Evolutionary conservation across 352 stramenopile species (phyloP).

Genomic region (Blastocystis sp.): DNA sequence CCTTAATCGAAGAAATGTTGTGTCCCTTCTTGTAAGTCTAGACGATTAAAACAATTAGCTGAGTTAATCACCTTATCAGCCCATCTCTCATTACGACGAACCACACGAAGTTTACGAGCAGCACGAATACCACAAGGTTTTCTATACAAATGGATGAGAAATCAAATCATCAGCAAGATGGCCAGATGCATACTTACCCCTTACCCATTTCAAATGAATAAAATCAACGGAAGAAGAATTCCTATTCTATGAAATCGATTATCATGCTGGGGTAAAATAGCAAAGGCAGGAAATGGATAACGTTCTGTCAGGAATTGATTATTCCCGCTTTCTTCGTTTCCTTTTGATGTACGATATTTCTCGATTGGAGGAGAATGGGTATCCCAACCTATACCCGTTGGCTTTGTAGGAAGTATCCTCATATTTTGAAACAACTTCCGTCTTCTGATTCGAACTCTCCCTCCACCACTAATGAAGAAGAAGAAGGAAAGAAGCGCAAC

Average conservation of each 20-base stretch:
- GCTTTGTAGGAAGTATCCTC: slow-evolving; percentile 59
- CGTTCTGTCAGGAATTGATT: neutral
- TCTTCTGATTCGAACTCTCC: neutral
- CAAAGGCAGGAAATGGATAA: neutral
- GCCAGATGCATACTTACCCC: slow-evolving; percentile 20
- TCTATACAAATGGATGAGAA: slow-evolving; percentile 66
- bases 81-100: slow-evolving; percentile 94
- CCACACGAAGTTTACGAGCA: slow-evolving; percentile 95
- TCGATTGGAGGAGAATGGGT: neutral
- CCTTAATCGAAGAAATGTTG: slow-evolving; percentile 97
- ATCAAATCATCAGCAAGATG: neutral
- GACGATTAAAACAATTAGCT: neutral
- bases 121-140: slow-evolving; percentile 97
- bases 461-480: neutral
- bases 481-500: neutral
- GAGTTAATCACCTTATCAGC: slow-evolving; percentile 75
- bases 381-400: slow-evolving; percentile 61
- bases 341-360: neutral
- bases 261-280: neutral
- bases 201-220: slow-evolving; percentile 39
- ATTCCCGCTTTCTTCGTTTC: neutral
- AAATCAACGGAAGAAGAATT: slow-evolving; percentile 52
- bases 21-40: slow-evolving; percentile 97
- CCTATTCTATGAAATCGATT: slow-evolving; percentile 9
- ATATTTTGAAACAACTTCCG: slow-evolving; percentile 46